A percentile compares a stretch with the other conserved stretches of the same genome.
Conservation (phyloP, 768 basidiomycete genomes). For the Tricholoma sp. region DNA sequence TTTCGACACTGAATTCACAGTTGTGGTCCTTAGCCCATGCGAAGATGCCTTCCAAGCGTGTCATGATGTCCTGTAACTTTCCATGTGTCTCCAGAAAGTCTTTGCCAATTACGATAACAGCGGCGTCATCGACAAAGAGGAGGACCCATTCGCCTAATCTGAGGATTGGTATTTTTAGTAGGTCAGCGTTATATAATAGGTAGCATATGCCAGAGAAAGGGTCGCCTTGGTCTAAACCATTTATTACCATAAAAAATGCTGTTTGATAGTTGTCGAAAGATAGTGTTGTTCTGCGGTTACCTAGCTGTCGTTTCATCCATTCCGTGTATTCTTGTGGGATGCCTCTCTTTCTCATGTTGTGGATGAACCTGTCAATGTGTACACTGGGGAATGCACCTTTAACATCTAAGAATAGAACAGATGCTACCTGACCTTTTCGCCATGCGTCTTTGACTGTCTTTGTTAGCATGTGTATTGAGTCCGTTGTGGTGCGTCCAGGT, state of each 20-base stretch:
- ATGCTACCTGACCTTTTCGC: conserved; percentile 18
- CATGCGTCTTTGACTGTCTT: conserved; percentile 26
- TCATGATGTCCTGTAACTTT: too few species aligned
- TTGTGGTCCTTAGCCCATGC: too few species aligned
- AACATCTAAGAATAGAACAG: conserved; percentile 24
- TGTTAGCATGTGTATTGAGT: conserved; percentile 26
- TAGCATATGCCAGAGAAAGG: conserved; percentile 21
- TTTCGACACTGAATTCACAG: too few species aligned
- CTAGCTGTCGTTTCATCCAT: too few species aligned
- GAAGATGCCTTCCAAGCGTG: too few species aligned
- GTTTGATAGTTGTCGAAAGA: too few species aligned
- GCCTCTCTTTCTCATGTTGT: too few species aligned
- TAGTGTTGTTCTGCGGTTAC: too few species aligned
- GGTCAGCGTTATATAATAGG: conserved; percentile 18
- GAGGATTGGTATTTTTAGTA: conserved; percentile 12
- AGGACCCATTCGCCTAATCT: neutral
- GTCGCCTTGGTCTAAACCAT: conserved; percentile 23
- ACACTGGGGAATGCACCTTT: too few species aligned
- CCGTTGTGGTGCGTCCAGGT: conserved; percentile 23
- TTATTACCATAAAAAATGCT: conserved; percentile 5
- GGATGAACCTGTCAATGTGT: too few species aligned
- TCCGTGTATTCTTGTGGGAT: too few species aligned
- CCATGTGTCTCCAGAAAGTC: too few species aligned
- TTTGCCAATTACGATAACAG: neutral
- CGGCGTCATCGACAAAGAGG: neutral